Percentiles rank a stretch among this genome's conserved stretches.
Conservation (phyloP, 306 rosid genomes). For the Cucumis sativus region Cucumber_9930_V3 NC_026657.2:26880501-26881000, state of each 20-base stretch:
- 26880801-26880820: constrained; percentile 68
- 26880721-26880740: constrained; percentile 88
- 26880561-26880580: constrained; percentile 50
- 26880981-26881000: background rate
- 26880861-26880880: constrained; percentile 63
- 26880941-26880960: background rate
- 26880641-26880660: constrained; percentile 43
- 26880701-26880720: constrained; percentile 74
- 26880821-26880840: constrained; percentile 87
- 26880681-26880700: constrained; percentile 39
- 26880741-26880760: constrained; percentile 72
- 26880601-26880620: constrained; percentile 59
- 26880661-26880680: constrained; percentile 60
- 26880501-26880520: constrained; percentile 60
- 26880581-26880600: constrained; percentile 50
- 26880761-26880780: constrained; percentile 90
- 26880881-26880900: constrained; percentile 89
- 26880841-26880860: constrained; percentile 91
- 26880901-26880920: constrained; percentile 78
- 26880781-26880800: constrained; percentile 80
- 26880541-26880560: constrained; percentile 66
- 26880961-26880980: background rate
- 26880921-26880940: background rate
- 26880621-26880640: constrained; percentile 67
- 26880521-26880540: constrained; percentile 64